phyloP scores from a whole-genome alignment of 306 rosid species.

The Trifolium dubium region DNA sequence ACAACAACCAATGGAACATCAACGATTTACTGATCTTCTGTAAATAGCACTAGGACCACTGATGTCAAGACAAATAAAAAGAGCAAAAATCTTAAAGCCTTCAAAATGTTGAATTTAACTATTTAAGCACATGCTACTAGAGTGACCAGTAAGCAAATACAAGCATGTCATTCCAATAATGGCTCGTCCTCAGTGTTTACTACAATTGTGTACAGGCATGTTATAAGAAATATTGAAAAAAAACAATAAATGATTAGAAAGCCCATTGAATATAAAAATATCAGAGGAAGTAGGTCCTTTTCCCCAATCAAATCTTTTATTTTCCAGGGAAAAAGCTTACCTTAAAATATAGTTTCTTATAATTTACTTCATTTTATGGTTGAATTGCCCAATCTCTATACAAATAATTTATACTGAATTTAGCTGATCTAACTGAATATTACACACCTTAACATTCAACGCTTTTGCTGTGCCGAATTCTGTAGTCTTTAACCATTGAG shows the following conservation, averaged over 20 bases:
- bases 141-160: neutral
- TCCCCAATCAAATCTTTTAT: constrained; percentile 7
- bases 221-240: neutral
- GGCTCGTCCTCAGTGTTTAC: constrained; percentile 6
- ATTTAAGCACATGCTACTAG: constrained; percentile 5
- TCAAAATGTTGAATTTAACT: neutral
- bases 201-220: neutral
- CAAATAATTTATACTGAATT: constrained; percentile 17
- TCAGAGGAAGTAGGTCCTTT: neutral
- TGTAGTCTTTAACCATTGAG: constrained; percentile 75
- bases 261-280: constrained; percentile 13
- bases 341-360: constrained; percentile 20
- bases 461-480: constrained; percentile 51
- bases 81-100: constrained; percentile 3
- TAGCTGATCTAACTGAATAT: constrained; percentile 35
- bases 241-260: neutral
- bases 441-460: constrained; percentile 72
- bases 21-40: neutral
- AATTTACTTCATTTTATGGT: constrained; percentile 16
- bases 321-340: neutral
- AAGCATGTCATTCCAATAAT: constrained; percentile 13
- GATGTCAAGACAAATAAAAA: constrained; percentile 2
- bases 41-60: neutral
- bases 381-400: constrained; percentile 4
- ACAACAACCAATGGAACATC: neutral